Conservation (phyloP, 805 yeast genomes). For the Blastobotrys terrestris region DNA sequence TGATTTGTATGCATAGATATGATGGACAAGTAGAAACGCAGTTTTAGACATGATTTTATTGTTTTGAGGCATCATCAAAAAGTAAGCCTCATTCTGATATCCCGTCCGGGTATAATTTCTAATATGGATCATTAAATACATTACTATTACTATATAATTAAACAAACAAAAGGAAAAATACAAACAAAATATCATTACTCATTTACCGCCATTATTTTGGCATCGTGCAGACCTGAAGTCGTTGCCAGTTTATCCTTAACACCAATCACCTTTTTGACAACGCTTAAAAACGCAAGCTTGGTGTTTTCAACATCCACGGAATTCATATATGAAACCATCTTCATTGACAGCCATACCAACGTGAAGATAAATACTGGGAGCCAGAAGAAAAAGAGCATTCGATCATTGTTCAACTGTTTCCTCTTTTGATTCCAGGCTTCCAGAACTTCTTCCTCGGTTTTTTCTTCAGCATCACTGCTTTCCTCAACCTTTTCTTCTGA, state of each 20-base stretch:
- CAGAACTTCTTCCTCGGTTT: conserved; percentile 13
- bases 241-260: neutral
- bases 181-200: conserved; percentile 1
- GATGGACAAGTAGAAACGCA: neutral
- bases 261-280: conserved; percentile 6
- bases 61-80: too few relatives aligned
- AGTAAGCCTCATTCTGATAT: too few relatives aligned
- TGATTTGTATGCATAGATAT: neutral
- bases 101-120: too few relatives aligned
- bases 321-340: conserved; percentile 15
- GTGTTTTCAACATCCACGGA: conserved; percentile 9
- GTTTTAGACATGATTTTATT: neutral
- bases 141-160: conserved; percentile 1
- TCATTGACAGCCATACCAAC: conserved; percentile 28
- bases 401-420: conserved; percentile 57
- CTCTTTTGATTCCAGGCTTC: conserved; percentile 36
- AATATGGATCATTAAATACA: neutral
- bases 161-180: neutral
- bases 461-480: neutral
- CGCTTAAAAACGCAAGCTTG: conserved; percentile 5
- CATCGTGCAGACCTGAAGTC: neutral
- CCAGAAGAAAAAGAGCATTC: conserved; percentile 87
- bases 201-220: conserved; percentile 2
- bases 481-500: conserved; percentile 3
- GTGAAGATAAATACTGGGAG: conserved; percentile 57